phyloP scores from a whole-genome alignment of 495 filamentous ascomycete species.

The Diplogelasinospora grovesii region DNA sequence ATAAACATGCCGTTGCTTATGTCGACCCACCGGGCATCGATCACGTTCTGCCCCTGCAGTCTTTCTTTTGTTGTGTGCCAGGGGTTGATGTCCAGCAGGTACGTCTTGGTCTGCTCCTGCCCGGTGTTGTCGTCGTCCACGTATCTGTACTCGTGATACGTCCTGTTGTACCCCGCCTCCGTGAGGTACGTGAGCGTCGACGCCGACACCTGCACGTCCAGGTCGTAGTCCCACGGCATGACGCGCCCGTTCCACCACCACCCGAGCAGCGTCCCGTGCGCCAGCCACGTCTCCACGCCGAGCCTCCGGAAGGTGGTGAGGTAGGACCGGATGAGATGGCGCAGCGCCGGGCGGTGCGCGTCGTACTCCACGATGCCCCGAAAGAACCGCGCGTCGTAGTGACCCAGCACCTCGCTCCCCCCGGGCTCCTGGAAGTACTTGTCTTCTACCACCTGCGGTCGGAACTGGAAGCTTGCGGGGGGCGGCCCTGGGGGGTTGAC shows the following conservation, averaged over 20 bases:
- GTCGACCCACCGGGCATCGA: slow-evolving; percentile 84
- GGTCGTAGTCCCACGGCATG: slow-evolving; percentile 83
- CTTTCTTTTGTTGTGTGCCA: slow-evolving; percentile 51
- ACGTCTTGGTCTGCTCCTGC: slow-evolving; percentile 32
- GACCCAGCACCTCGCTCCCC: slow-evolving; percentile 46
- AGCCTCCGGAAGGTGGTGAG: slow-evolving; percentile 57
- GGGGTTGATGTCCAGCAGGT: slow-evolving; percentile 75
- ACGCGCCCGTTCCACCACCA: slow-evolving; percentile 90
- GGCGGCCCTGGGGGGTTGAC: not conserved
- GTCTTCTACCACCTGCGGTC: slow-evolving; percentile 17
- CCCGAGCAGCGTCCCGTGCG: slow-evolving; percentile 77
- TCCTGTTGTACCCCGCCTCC: slow-evolving; percentile 58
- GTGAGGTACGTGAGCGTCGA: slow-evolving; percentile 57
- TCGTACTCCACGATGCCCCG: slow-evolving; percentile 52
- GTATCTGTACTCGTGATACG: slow-evolving; percentile 53
- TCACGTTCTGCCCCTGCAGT: slow-evolving; percentile 68
- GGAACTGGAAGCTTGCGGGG: not conserved
- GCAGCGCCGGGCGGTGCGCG: slow-evolving; percentile 55
- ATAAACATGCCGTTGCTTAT: slow-evolving; percentile 70
- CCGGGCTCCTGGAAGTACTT: slow-evolving; percentile 56
- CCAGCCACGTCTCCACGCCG: slow-evolving; percentile 75
- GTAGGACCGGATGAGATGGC: slow-evolving; percentile 67
- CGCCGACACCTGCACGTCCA: slow-evolving; percentile 73
- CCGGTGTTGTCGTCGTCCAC: slow-evolving; percentile 24
- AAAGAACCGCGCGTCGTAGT: slow-evolving; percentile 72